A percentile compares a stretch with the other conserved stretches of the same genome.
phyloP scores from a whole-genome alignment of 2,329 filamentous ascomycete species.

The Hypoxylon sp. region DNA sequence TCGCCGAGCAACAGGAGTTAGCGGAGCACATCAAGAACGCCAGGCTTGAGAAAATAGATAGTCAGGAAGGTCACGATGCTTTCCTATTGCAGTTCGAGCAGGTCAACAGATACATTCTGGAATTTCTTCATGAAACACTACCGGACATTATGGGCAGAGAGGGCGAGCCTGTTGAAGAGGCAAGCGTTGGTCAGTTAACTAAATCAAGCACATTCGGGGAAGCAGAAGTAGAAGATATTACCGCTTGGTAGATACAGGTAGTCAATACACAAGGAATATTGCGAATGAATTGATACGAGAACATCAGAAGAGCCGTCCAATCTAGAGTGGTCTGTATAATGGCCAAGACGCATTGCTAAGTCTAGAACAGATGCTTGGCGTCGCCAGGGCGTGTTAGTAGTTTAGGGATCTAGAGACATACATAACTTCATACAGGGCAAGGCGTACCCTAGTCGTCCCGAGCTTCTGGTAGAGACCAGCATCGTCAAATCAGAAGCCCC shows the following conservation, averaged over 20 bases:
- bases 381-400: constrained; percentile 12
- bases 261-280: constrained; percentile 12
- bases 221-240: constrained; percentile 96
- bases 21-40: constrained; percentile 85
- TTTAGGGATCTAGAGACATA: constrained; percentile 27
- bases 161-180: constrained; percentile 61
- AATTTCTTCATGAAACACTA: constrained; percentile 84
- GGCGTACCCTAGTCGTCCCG: constrained; percentile 11
- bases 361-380: constrained; percentile 18
- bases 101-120: constrained; percentile 88
- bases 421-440: constrained; percentile 17
- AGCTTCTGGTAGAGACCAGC: constrained; percentile 28
- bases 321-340: not conserved
- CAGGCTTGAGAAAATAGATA: constrained; percentile 88
- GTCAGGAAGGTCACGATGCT: constrained; percentile 94
- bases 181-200: constrained; percentile 73
- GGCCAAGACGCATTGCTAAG: constrained; percentile 9
- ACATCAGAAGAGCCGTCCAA: not conserved
- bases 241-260: constrained; percentile 78
- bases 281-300: constrained; percentile 10
- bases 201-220: constrained; percentile 96
- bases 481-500: constrained; percentile 28
- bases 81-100: constrained; percentile 98
- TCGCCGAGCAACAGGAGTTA: constrained; percentile 94
- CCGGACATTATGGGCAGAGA: constrained; percentile 87